phyloP scores from a whole-genome alignment of 148 eudicot species.

The Spergularia marina region DNA sequence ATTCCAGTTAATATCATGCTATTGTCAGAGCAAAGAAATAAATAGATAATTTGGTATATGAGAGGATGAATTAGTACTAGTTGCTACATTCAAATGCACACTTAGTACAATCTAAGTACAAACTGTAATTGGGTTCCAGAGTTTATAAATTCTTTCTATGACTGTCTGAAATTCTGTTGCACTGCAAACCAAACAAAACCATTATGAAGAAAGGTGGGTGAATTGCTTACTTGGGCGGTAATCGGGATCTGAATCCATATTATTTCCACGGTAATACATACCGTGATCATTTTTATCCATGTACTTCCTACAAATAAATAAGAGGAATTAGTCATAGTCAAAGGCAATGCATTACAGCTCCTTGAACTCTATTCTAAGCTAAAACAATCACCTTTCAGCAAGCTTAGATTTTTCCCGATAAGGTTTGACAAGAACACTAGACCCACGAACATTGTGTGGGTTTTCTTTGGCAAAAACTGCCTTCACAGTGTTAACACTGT shows the following conservation, averaged over 20 bases:
- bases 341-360: too few relatives aligned
- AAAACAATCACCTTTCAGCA: conserved; percentile 35
- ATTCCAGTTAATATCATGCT: neutral
- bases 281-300: conserved; percentile 39
- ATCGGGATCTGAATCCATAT: conserved; percentile 35
- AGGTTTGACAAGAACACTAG: conserved; percentile 63
- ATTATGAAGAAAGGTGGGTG: neutral
- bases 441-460: conserved; percentile 53
- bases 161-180: neutral
- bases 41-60: neutral
- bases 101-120: neutral
- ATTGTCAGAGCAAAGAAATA: neutral
- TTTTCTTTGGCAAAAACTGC: conserved; percentile 40
- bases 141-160: neutral
- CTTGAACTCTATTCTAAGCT: neutral
- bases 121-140: neutral
- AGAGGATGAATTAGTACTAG: neutral
- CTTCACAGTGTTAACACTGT: conserved; percentile 40
- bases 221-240: conserved; percentile 30
- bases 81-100: neutral
- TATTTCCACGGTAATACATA: conserved; percentile 25
- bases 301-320: conserved; percentile 39
- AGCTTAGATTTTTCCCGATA: conserved; percentile 47
- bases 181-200: neutral
- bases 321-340: neutral